Evolutionary conservation across 2,329 filamentous ascomycete species (phyloP).

Genomic region (Mariannaea elegans): DNA sequence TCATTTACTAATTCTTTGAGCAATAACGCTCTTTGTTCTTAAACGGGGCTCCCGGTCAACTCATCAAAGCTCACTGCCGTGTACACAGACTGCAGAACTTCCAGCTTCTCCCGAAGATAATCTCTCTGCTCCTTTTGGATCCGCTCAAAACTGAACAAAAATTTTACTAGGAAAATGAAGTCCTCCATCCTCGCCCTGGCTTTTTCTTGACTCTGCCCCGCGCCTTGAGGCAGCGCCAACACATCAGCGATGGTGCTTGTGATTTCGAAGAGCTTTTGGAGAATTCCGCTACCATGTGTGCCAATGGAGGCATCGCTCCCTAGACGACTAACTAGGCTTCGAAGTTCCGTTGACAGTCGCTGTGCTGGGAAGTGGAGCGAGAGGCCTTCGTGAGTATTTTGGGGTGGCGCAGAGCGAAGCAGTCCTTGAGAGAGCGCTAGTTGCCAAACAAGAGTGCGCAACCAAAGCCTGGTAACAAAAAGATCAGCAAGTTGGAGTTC

Average conservation of each 20-base stretch:
- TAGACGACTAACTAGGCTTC: conserved; percentile 47
- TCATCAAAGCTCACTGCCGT: conserved; percentile 41
- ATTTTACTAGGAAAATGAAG: conserved; percentile 60
- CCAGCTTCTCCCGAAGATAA: conserved; percentile 51
- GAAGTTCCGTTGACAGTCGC: conserved; percentile 50
- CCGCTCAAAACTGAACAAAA: conserved; percentile 59
- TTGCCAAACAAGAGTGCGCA: conserved; percentile 54
- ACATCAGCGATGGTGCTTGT: conserved; percentile 68
- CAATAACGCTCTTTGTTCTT: neutral
- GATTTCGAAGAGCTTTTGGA: conserved; percentile 69
- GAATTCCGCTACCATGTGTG: conserved; percentile 64
- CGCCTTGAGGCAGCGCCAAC: conserved; percentile 58
- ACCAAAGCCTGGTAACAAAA: conserved; percentile 52
- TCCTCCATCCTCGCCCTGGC: conserved; percentile 60
- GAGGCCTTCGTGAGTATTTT: conserved; percentile 47
- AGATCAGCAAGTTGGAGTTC: conserved; percentile 53
- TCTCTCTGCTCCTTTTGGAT: conserved; percentile 56
- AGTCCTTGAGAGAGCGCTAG: conserved; percentile 51
- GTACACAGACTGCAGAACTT: conserved; percentile 44
- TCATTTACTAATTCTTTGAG: neutral
- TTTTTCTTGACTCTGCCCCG: conserved; percentile 50
- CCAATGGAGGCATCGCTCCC: conserved; percentile 55
- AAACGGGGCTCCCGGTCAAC: conserved; percentile 37
- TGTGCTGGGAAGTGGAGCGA: conserved; percentile 51
- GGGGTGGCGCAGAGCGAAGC: conserved; percentile 45